Evolutionary conservation across 495 filamentous ascomycete species (phyloP), one percentile per base, ranked within the genome.

Genomic region (Lasiosphaeria hispida): DNA sequence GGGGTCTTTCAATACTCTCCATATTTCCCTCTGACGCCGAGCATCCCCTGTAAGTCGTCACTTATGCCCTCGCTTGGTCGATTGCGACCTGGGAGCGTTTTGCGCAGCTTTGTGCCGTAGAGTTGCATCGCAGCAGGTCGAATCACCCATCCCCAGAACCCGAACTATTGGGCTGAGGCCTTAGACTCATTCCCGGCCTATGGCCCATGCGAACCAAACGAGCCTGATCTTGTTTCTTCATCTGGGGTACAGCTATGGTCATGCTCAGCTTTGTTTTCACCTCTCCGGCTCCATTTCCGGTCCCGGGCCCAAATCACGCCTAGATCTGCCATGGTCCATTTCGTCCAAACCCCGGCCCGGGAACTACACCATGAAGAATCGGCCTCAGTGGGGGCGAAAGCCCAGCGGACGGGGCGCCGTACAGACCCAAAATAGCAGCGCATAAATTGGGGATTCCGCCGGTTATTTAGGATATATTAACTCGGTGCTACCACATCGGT

Each of bases 401-500:
- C 23, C 52, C 38, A 42, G 52, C 52, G 10, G 52, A 35, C 49
- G 36, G 35, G 15, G 19, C 40, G 17, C 19, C 18, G n/a, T 23
- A 33, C 23, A 13, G 17, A 19, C 63, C 64, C 50, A 69, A 69
- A 69, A 69, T 67, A 67, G 64, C 55, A 62, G n/a, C 58, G 55
- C 58, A 63, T 61, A 67, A 45, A 67, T 62, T 66, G 60, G 41
- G 17, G 5, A 13, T 56, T 48, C 53, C 62, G 34, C 57, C 66
- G 64, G 66, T 62, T 66, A 64, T 66, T 61, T 62, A 52, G 37
- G 15, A 61, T 59, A 66, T 45, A 63, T 64, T 63, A 58, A 58
- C 39, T 54, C 56, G 58, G 58, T 62, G 55, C 63, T 47, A 63
- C 63, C 51, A 54, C 52, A 34, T 18, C 43, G 44, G 35, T 48